Conservation (phyloP, 306 rosid species). For the Lathyrus aphaca region DNA sequence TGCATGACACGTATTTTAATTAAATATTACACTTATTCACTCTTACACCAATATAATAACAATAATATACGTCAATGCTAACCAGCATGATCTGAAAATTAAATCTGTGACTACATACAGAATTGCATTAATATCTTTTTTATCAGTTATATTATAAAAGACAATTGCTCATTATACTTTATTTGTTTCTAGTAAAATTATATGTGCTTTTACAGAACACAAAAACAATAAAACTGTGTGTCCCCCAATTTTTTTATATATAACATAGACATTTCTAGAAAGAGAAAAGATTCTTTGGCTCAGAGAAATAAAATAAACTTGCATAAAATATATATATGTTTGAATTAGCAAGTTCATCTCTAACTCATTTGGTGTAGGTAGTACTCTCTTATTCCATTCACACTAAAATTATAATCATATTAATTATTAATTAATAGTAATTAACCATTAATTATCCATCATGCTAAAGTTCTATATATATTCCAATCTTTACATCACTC, state of each 20-base stretch:
- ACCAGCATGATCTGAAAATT: slow-evolving; percentile 28
- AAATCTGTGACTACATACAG: slow-evolving; percentile 9
- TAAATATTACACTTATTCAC: background rate
- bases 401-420: slow-evolving; percentile 21
- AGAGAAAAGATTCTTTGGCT: slow-evolving; percentile 1
- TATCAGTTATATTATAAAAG: background rate
- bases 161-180: background rate
- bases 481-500: background rate
- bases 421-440: background rate
- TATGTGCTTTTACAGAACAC: too few species aligned
- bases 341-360: background rate
- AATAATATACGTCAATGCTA: background rate
- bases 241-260: background rate
- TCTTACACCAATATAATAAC: background rate
- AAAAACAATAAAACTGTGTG: too few species aligned
- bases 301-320: background rate
- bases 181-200: background rate
- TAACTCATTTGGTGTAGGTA: background rate
- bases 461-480: slow-evolving; percentile 7
- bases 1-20: background rate
- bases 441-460: slow-evolving; percentile 7
- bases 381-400: slow-evolving; percentile 16
- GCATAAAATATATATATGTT: background rate
- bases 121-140: background rate
- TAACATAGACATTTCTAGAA: background rate